Evolutionary conservation across 176 grass and related monocot genomes (phyloP).

Genomic region (Triticum aestivum): IWGSC_CS_RefSeq_v2.1 NC_057811.1:136222835-136223334

Average conservation of each 20-base stretch:
- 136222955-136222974: slow-evolving; percentile 63
- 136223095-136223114: background rate
- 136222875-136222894: background rate
- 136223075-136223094: background rate
- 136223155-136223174: slow-evolving; percentile 17
- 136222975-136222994: slow-evolving; percentile 24
- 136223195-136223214: background rate
- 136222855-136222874: slow-evolving; percentile 40
- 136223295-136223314: slow-evolving; percentile 92
- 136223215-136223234: slow-evolving; percentile 78
- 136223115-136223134: slow-evolving; percentile 9
- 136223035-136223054: background rate
- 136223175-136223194: background rate
- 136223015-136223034: slow-evolving; percentile 4
- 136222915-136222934: slow-evolving; percentile 79
- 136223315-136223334: slow-evolving; percentile 77
- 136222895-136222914: slow-evolving; percentile 65
- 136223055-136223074: background rate
- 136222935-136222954: slow-evolving; percentile 91
- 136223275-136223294: slow-evolving; percentile 74
- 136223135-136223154: background rate
- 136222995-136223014: slow-evolving; percentile 16
- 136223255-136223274: slow-evolving; percentile 77
- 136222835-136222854: slow-evolving; percentile 40
- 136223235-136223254: slow-evolving; percentile 82